A percentile compares a stretch with the other conserved stretches of the same genome.
These are phyloP conservation scores for Dichotomocladium elegans DNA, from an alignment of 371 early-diverging fungal species.

Conservation along the genomic window DNA sequence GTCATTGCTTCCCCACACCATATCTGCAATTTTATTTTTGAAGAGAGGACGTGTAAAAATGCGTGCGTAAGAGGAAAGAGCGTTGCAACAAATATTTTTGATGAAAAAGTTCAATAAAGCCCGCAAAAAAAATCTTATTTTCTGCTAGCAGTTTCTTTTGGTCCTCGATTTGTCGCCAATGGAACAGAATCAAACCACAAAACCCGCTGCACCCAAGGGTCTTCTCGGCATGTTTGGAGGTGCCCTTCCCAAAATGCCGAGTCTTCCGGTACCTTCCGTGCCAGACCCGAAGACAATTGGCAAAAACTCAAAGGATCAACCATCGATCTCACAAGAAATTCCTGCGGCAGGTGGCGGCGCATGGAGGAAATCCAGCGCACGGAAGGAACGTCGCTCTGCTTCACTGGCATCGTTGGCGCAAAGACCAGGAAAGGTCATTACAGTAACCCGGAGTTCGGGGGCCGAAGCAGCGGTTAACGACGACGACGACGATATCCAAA, in stretches of 20 bases:
- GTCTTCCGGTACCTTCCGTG: neutral
- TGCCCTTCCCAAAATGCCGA: neutral
- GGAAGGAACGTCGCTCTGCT: conserved; percentile 5
- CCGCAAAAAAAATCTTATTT: too few species aligned
- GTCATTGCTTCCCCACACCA: conserved; percentile 64
- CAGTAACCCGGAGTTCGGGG: conserved; percentile 22
- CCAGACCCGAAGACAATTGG: neutral
- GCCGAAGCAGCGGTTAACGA: conserved; percentile 7
- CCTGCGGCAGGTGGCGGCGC: conserved; percentile 15
- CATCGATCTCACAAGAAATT: neutral
- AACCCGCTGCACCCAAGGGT: conserved; percentile 21
- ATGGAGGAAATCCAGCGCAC: conserved; percentile 16
- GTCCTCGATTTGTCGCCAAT: too few species aligned
- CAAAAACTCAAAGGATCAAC: conserved; percentile 1
- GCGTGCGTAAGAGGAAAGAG: too few species aligned
- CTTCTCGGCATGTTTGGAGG: conserved; percentile 36
- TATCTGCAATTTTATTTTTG: too few species aligned
- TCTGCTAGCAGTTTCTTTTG: too few species aligned
- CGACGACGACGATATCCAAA: conserved; percentile 26
- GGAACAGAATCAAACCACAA: too few species aligned
- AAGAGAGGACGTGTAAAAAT: too few species aligned
- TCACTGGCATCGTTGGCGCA: conserved; percentile 20
- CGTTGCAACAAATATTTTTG: too few species aligned
- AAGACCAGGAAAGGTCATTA: conserved; percentile 18
- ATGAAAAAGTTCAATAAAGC: too few species aligned